Base-by-base conservation (phyloP, 148 eudicot species). In the Nyssa sinensis region DNA sequence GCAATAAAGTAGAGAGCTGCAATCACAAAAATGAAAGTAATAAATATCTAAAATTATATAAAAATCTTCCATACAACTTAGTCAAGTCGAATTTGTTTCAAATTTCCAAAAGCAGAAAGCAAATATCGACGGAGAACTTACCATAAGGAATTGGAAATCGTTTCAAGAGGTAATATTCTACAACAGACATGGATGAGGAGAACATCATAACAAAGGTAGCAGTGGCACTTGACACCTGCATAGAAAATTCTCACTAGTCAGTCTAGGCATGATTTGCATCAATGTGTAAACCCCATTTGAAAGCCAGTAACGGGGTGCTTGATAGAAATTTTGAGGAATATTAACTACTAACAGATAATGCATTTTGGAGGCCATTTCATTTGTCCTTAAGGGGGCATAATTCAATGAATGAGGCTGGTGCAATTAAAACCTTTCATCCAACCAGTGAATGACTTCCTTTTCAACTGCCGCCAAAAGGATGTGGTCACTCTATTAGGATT, bases 211-310 rank as follows among this genome's bases (percentile, higher is more conserved):
- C 84, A 35, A 90, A 85, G 67, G 90, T 88, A 61, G 95, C 86
- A 2, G 95, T 90, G 25, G 95, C 95, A 86, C 92, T 88, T 73
- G 90, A 78, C 19, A 90, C 95, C 94, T 90, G 64, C 69, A 55
- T 32, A 14, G 32, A 3, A 44, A 25, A 41, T 29, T 64, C n/a
- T n/a, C n/a, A n/a, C n/a, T n/a, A n/a, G n/a, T n/a, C n/a, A n/a
- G n/a, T n/a, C n/a, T 60, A 39, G 66, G 64, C 24, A 58, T 3
- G 25, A 21, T 33, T 33, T 39, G 11, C 44, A 39, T 39, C 11
- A 39, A 39, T 39, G 11, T 39, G 44, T 39, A 39, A 39, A 39
- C 44, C 7, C 11, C 11, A 10, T n/a, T n/a, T 44, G 51, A 44
- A 44, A 12, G 51, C 51, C n/a, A n/a, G n/a, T n/a, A n/a, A n/a